Conservation (phyloP, 192 early-diverging fungal species). For the Geranomyces michiganensis region DNA sequence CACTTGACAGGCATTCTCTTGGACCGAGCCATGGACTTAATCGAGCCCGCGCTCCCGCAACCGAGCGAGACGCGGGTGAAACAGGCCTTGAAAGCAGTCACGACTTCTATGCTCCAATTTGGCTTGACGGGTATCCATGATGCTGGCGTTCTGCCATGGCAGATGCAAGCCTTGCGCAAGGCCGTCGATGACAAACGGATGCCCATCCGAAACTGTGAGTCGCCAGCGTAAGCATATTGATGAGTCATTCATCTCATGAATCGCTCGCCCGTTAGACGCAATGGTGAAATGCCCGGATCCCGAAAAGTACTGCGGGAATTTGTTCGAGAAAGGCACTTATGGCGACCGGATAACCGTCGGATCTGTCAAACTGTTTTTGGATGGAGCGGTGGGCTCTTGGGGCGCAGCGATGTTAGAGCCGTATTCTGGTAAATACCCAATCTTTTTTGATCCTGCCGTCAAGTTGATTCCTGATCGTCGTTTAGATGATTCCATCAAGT, state of each 20-base stretch:
- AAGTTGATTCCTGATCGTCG: too few species aligned
- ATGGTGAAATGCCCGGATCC: constrained; percentile 33
- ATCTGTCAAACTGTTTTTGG: constrained; percentile 59
- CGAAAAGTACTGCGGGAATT: constrained; percentile 25
- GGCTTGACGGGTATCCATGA: constrained; percentile 65
- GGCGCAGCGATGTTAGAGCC: constrained; percentile 49
- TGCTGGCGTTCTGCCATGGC: constrained; percentile 42
- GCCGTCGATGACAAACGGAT: constrained; percentile 33
- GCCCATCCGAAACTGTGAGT: constrained; percentile 40
- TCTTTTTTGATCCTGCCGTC: too few species aligned
- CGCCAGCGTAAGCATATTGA: neutral
- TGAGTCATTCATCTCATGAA: neutral
- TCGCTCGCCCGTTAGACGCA: constrained; percentile 11
- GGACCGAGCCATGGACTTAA: constrained; percentile 57
- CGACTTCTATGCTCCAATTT: constrained; percentile 33
- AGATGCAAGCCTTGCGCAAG: constrained; percentile 45
- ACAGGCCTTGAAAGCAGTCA: constrained; percentile 40
- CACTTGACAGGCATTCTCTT: constrained; percentile 53
- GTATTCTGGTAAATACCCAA: neutral
- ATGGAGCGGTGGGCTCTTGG: constrained; percentile 64
- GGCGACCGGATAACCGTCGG: constrained; percentile 36
- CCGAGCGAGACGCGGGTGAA: constrained; percentile 12
- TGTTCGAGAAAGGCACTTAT: constrained; percentile 20
- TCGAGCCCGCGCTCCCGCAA: constrained; percentile 32
- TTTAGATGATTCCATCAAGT: constrained; percentile 47